Percentiles rank a stretch among this genome's conserved stretches.
These are phyloP conservation scores for Gossypium raimondii DNA, from an alignment of 345 rosid genomes.

Conservation along the genomic window DNA sequence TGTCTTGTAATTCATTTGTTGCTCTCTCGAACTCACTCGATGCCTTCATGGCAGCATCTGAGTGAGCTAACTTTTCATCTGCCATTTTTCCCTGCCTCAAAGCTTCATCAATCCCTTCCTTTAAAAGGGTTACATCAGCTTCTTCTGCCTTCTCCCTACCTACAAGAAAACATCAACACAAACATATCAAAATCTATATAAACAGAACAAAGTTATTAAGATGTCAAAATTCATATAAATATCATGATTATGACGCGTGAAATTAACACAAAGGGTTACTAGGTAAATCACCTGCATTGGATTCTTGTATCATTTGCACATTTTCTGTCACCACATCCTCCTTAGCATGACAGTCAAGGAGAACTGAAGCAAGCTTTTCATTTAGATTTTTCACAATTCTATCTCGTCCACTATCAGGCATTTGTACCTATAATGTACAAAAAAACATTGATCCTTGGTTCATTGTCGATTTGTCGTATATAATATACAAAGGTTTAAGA, in stretches of 20 bases:
- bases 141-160: constrained; percentile 42
- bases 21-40: constrained; percentile 36
- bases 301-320: constrained; percentile 28
- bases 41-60: constrained; percentile 40
- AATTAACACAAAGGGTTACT: too few relatives aligned
- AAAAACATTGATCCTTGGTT: not conserved
- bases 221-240: not conserved
- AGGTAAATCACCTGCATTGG: constrained; percentile 35
- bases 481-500: not conserved
- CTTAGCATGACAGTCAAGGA: constrained; percentile 45
- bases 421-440: constrained; percentile 29
- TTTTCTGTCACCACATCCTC: constrained; percentile 27
- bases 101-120: constrained; percentile 42
- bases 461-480: not conserved
- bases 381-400: constrained; percentile 45
- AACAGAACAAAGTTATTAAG: not conserved
- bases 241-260: too few relatives aligned
- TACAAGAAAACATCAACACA: constrained; percentile 14
- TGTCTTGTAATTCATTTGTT: constrained; percentile 36
- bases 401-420: constrained; percentile 28
- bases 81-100: constrained; percentile 27
- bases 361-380: constrained; percentile 64
- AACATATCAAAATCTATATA: not conserved
- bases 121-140: constrained; percentile 30
- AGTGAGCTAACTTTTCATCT: constrained; percentile 32